Conservation (phyloP, 1,139 yeast species). For the Kodamaea arcana region DNA sequence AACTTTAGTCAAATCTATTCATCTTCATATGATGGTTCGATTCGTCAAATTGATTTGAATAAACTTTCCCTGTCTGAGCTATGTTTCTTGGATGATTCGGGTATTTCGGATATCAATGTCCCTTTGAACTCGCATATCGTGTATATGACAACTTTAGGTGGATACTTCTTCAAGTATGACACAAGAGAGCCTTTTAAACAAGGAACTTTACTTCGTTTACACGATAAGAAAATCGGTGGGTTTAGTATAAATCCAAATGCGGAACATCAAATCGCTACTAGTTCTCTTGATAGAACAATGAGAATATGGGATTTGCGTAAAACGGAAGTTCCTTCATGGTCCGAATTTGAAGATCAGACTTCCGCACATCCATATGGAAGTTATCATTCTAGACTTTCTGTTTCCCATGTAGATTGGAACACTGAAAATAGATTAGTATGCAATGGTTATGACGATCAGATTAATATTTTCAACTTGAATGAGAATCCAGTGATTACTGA, state of each 20-base stretch:
- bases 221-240: slow-evolving; percentile 90
- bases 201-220: slow-evolving; percentile 50
- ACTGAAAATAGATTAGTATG: slow-evolving; percentile 70
- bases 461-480: slow-evolving; percentile 48
- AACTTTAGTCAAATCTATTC: slow-evolving; percentile 58
- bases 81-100: slow-evolving; percentile 44
- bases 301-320: slow-evolving; percentile 83
- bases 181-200: slow-evolving; percentile 42
- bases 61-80: slow-evolving; percentile 58
- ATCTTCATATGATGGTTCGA: slow-evolving; percentile 82
- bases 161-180: slow-evolving; percentile 73
- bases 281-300: slow-evolving; percentile 80
- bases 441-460: slow-evolving; percentile 88
- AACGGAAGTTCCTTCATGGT: slow-evolving; percentile 36
- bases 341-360: slow-evolving; percentile 30
- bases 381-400: slow-evolving; percentile 70
- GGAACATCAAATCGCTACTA: slow-evolving; percentile 67
- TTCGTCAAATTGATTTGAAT: slow-evolving; percentile 65
- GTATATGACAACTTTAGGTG: slow-evolving; percentile 72
- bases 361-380: slow-evolving; percentile 59
- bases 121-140: slow-evolving; percentile 48
- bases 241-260: slow-evolving; percentile 69
- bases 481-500: slow-evolving; percentile 19
- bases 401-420: slow-evolving; percentile 88
- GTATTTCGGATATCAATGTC: slow-evolving; percentile 60